Percentiles rank a stretch among this genome's conserved stretches.
phyloP scores from a whole-genome alignment of 1,284 basidiomycete species.

The Vanrija sp. region DNA sequence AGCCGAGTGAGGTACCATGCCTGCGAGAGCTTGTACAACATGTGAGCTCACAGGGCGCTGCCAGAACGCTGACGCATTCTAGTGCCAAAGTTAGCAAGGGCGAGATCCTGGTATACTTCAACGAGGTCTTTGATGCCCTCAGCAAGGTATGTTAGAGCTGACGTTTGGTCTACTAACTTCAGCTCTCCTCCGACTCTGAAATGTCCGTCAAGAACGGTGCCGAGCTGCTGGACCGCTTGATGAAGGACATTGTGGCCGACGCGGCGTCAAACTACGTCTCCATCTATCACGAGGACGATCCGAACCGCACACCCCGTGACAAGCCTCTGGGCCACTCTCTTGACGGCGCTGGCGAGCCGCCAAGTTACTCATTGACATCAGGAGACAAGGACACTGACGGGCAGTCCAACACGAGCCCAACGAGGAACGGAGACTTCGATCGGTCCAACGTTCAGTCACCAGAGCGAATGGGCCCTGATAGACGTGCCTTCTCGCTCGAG shows the following conservation, averaged over 20 bases:
- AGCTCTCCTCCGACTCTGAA: slow-evolving; percentile 96
- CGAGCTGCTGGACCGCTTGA: slow-evolving; percentile 90
- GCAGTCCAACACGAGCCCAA: slow-evolving; percentile 3
- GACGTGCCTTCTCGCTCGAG: slow-evolving; percentile 79
- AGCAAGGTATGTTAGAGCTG: slow-evolving; percentile 67
- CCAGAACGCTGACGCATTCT: not conserved
- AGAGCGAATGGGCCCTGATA: slow-evolving; percentile 16
- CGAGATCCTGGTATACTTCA: slow-evolving; percentile 95
- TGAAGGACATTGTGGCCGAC: slow-evolving; percentile 98
- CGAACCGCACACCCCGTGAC: slow-evolving; percentile 22
- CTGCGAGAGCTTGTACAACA: slow-evolving; percentile 97
- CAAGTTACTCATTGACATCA: slow-evolving; percentile 39
- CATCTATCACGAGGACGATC: slow-evolving; percentile 59
- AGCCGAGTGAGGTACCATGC: slow-evolving; percentile 79
- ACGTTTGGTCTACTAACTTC: slow-evolving; percentile 5
- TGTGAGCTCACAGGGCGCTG: slow-evolving; percentile 48
- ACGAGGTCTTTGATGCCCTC: slow-evolving; percentile 94
- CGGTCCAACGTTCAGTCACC: slow-evolving; percentile 6
- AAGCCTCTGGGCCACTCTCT: slow-evolving; percentile 2
- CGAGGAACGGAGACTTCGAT: slow-evolving; percentile 4
- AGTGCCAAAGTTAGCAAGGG: slow-evolving; percentile 92
- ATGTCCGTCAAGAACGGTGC: slow-evolving; percentile 97
- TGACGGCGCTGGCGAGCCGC: too few species aligned
- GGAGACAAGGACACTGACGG: slow-evolving; percentile 3
- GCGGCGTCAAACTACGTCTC: slow-evolving; percentile 93